Evolutionary conservation across 208 protist genomes (phyloP).

Genomic region (Trichomonas gallinae): DNA sequence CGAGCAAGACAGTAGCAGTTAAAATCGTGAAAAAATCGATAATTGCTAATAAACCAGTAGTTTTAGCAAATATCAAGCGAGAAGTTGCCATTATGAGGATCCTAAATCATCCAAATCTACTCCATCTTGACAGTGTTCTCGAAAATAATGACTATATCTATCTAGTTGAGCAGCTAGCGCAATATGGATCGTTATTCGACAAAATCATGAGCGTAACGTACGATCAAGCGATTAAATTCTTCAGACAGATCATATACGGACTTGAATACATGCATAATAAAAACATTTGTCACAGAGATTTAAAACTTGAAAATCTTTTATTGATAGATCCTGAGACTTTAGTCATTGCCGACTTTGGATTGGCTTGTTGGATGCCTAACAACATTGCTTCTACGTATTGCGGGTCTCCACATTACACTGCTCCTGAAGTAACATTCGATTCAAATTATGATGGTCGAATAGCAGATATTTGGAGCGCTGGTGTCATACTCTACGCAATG

Average conservation of each 20-base stretch:
- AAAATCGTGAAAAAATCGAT: neutral
- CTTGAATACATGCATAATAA: slow-evolving; percentile 84
- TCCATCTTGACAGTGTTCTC: slow-evolving; percentile 58
- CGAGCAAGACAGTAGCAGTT: neutral
- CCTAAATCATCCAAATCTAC: neutral
- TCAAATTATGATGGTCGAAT: slow-evolving; percentile 54
- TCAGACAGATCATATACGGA: slow-evolving; percentile 89
- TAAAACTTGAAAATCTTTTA: slow-evolving; percentile 61
- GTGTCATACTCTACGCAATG: slow-evolving; percentile 67
- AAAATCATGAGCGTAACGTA: slow-evolving; percentile 73
- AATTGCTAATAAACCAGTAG: neutral
- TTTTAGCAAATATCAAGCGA: neutral
- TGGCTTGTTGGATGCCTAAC: slow-evolving; percentile 60
- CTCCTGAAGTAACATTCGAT: slow-evolving; percentile 62
- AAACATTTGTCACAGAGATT: slow-evolving; percentile 48
- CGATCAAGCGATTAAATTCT: slow-evolving; percentile 70
- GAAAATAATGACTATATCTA: slow-evolving; percentile 88
- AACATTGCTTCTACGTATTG: slow-evolving; percentile 64
- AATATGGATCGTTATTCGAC: slow-evolving; percentile 92
- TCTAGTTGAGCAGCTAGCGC: slow-evolving; percentile 94
- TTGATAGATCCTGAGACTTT: slow-evolving; percentile 55
- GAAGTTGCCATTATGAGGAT: neutral
- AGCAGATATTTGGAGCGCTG: slow-evolving; percentile 48
- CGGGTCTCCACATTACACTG: slow-evolving; percentile 69
- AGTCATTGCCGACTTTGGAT: slow-evolving; percentile 73